Conservation (phyloP, 1,139 yeast genomes). For the Tardiomyces digboiensis region DNA sequence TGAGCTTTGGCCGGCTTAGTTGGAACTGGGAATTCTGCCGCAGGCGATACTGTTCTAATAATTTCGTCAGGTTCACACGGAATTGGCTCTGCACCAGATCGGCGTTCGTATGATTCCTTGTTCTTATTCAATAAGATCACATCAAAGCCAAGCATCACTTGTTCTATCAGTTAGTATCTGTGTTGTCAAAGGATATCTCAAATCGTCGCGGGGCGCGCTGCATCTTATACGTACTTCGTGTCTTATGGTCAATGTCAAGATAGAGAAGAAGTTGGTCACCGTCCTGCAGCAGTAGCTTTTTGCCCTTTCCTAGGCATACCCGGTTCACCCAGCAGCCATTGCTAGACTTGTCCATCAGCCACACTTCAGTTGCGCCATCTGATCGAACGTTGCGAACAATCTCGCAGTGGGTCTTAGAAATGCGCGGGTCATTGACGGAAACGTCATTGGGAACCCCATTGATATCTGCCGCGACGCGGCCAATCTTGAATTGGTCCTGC, state of each 20-base stretch:
- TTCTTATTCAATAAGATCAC: neutral
- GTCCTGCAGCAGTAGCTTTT: neutral
- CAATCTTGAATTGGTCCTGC: slow-evolving; percentile 19
- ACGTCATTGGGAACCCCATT: slow-evolving; percentile 28
- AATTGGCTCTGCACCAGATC: neutral
- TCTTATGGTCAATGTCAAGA: neutral
- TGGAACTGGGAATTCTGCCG: neutral
- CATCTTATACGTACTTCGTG: neutral
- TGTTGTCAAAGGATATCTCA: too few species aligned
- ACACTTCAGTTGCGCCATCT: slow-evolving; percentile 59
- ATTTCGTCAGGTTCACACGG: neutral
- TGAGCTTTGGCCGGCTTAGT: neutral
- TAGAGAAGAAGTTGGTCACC: neutral
- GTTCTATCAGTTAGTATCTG: neutral
- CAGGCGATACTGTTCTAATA: neutral
- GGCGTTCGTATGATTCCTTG: neutral
- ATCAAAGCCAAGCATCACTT: neutral
- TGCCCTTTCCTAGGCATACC: slow-evolving; percentile 3
- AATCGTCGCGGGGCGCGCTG: too few species aligned
- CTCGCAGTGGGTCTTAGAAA: slow-evolving; percentile 79
- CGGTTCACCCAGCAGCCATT: slow-evolving; percentile 71
- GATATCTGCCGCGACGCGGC: slow-evolving; percentile 16
- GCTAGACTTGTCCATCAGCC: slow-evolving; percentile 74
- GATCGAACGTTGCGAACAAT: slow-evolving; percentile 41
- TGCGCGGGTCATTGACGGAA: slow-evolving; percentile 61